phyloP scores from a whole-genome alignment of 768 basidiomycete species.

The Serendipita sp. region DNA sequence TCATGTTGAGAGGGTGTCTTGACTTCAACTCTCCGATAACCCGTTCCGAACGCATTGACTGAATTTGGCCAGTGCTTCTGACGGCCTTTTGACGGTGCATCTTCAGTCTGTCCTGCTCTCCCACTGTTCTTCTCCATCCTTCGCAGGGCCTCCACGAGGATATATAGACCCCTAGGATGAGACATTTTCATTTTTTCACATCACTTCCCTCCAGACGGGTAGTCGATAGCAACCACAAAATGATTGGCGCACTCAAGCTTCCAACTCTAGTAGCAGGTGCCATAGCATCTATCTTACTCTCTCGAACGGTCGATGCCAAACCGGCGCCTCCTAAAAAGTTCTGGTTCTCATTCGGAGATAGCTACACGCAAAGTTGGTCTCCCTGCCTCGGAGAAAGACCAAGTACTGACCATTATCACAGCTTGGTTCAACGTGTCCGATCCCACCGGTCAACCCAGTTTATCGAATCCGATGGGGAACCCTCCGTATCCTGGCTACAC shows the following conservation, averaged over 20 bases:
- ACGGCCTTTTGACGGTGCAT: slow-evolving; percentile 14
- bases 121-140: slow-evolving; percentile 20
- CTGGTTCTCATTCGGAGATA: slow-evolving; percentile 6
- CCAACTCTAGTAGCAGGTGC: no score
- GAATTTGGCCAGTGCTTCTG: not conserved
- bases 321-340: not conserved
- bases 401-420: not conserved
- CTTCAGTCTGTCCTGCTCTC: slow-evolving; percentile 12
- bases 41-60: not conserved
- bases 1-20: no score
- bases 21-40: no score
- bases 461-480: not conserved
- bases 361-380: not conserved
- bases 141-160: slow-evolving; percentile 17
- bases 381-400: not conserved
- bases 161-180: slow-evolving; percentile 12
- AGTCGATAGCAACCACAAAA: no score
- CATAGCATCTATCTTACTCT: no score
- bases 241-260: no score
- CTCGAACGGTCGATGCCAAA: not conserved
- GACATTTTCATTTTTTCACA: no score
- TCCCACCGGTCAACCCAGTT: not conserved
- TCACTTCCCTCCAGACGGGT: no score
- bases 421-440: slow-evolving; percentile 4
- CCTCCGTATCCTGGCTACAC: not conserved